Conservation (phyloP, 176 grass and related monocot species). For the Zoysia pacifica region DNA sequence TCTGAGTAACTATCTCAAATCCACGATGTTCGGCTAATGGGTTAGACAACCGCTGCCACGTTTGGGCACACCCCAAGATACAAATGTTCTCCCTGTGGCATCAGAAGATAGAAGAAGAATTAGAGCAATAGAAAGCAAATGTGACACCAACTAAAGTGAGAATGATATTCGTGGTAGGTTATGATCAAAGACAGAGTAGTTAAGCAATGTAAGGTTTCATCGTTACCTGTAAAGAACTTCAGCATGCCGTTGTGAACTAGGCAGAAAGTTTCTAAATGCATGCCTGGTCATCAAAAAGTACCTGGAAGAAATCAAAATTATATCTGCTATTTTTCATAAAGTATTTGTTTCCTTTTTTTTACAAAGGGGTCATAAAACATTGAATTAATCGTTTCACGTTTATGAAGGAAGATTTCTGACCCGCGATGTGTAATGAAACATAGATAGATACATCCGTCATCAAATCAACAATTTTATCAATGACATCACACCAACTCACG, state of each 20-base stretch:
- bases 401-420: conserved; percentile 1
- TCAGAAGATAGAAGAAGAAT: conserved; percentile 30
- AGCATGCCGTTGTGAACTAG: conserved; percentile 2
- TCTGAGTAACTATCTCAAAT: conserved; percentile 5
- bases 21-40: not conserved
- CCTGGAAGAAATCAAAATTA: conserved; percentile 27
- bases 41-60: not conserved
- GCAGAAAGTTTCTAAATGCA: conserved; percentile 9
- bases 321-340: not conserved
- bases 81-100: conserved; percentile 15
- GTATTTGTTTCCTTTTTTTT: not conserved
- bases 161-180: not conserved
- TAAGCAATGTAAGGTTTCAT: conserved; percentile 24
- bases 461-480: not conserved
- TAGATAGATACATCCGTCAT: not conserved
- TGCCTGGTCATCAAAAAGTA: conserved; percentile 23
- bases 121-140: conserved; percentile 23
- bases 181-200: conserved; percentile 18
- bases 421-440: not conserved
- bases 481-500: not conserved
- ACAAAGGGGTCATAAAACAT: too few relatives aligned
- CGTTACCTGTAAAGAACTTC: conserved; percentile 29
- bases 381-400: not conserved
- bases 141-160: conserved; percentile 24
- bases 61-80: conserved; percentile 11